A percentile compares a stretch with the other conserved stretches of the same genome.
Evolutionary conservation across 2,329 filamentous ascomycete genomes (phyloP).

Genomic region (Sarocladiaceae sp.): DNA sequence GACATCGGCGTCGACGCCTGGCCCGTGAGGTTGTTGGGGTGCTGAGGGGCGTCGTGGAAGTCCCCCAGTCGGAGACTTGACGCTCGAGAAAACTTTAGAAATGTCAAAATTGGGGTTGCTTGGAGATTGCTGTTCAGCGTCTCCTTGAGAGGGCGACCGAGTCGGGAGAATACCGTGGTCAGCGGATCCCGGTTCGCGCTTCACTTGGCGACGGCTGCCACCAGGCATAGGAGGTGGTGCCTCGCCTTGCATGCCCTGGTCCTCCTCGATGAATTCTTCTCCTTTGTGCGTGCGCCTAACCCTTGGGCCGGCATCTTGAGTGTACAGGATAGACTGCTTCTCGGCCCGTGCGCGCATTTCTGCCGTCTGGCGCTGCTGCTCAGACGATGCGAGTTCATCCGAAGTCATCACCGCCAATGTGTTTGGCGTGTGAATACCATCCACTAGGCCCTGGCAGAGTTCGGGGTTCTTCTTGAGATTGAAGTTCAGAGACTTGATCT

Average conservation of each 20-base stretch:
- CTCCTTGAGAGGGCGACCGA: conserved; percentile 34
- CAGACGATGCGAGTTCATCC: conserved; percentile 86
- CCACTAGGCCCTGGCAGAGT: conserved; percentile 69
- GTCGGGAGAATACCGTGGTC: conserved; percentile 21
- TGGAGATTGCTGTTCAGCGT: conserved; percentile 46
- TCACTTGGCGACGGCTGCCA: conserved; percentile 20
- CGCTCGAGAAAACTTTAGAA: conserved; percentile 76
- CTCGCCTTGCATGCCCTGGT: conserved; percentile 32
- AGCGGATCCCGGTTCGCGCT: conserved; percentile 24
- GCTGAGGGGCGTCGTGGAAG: conserved; percentile 43
- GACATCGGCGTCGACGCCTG: conserved; percentile 78
- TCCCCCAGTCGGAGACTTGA: conserved; percentile 62
- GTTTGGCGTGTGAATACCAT: conserved; percentile 63
- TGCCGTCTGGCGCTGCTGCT: conserved; percentile 71
- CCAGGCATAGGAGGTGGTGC: conserved; percentile 23
- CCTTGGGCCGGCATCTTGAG: conserved; percentile 64
- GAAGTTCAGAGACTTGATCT: conserved; percentile 71
- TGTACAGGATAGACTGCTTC: conserved; percentile 77
- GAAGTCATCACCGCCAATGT: conserved; percentile 80
- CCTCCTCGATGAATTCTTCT: conserved; percentile 80
- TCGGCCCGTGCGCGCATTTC: conserved; percentile 72
- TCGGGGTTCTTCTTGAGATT: conserved; percentile 87
- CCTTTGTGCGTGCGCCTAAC: conserved; percentile 91
- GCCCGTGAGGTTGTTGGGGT: conserved; percentile 35
- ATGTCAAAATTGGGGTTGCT: conserved; percentile 66